These are phyloP conservation scores for Pouteria campechiana DNA, from an alignment of 179 eudicot genomes.

Conservation along the genomic window DNA sequence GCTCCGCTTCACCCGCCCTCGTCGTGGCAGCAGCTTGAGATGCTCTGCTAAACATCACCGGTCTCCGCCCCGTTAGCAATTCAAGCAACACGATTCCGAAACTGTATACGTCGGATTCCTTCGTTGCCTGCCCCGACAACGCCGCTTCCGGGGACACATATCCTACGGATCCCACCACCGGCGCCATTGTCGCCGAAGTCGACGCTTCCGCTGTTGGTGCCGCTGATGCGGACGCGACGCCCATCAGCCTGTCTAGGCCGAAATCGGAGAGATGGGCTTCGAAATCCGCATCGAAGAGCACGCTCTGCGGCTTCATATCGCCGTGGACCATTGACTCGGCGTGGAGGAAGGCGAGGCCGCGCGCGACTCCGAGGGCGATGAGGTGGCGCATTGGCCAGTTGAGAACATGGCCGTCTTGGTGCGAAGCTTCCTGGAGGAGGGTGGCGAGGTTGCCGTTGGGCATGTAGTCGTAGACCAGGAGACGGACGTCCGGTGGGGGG, in stretches of 20 bases:
- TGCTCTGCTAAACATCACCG: constrained; percentile 31
- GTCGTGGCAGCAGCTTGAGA: no score
- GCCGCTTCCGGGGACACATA: constrained; percentile 32
- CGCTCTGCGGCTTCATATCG: constrained; percentile 36
- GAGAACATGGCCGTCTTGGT: constrained; percentile 42
- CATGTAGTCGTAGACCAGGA: constrained; percentile 39
- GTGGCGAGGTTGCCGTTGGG: constrained; percentile 44
- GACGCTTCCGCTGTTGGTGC: constrained; percentile 23
- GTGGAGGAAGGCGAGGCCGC: constrained; percentile 38
- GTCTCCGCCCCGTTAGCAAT: constrained; percentile 30
- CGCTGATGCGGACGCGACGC: no score
- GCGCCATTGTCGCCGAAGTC: constrained; percentile 12
- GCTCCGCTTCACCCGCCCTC: no score
- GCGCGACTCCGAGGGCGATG: constrained; percentile 37
- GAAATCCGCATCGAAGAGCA: constrained; percentile 40
- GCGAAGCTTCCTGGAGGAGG: constrained; percentile 37
- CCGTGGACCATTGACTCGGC: constrained; percentile 22
- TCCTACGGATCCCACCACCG: constrained; percentile 26
- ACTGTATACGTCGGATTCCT: constrained; percentile 36
- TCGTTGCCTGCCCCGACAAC: constrained; percentile 17
- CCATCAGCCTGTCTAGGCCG: constrained; percentile 26
- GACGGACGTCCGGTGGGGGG: constrained; percentile 22
- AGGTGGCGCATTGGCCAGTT: constrained; percentile 53
- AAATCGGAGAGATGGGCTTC: constrained; percentile 45
- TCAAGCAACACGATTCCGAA: constrained; percentile 37